Base-by-base conservation (phyloP, 345 rosid species). In the Aquilaria malaccensis region DNA sequence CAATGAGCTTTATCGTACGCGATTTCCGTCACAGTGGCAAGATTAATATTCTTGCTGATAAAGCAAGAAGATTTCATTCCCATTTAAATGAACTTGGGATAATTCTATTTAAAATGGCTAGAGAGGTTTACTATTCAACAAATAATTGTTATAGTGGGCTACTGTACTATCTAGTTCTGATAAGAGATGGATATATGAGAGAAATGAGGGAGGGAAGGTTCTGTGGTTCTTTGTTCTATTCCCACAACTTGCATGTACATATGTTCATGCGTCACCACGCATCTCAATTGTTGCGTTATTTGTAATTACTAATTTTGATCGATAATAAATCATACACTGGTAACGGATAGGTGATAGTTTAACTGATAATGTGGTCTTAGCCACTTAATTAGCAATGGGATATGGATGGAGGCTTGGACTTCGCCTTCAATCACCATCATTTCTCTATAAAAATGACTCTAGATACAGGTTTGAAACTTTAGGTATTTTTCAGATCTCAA, bases 141-240 rank as follows among this genome's bases (percentile, higher is more conserved):
- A 48, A 50, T 33, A 60, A 48, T 13, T 37, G 2, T 1, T 37
- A 9, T 37, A 37, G 43, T 37, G 43, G 43, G 22, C 22, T 37
- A 37, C 43, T 2, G 3, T 37, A 37, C 7, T 22, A 22, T 43
- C 7, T 37, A 37, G 43, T 4, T 37, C 5, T 37, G 43, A 37
- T 37, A 37, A 37, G 43, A 4, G 7, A 5, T 37, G 22, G 43
- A 37, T 37, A 9, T 5, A n/a, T 30, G 58, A 55, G 33, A 52
- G 43, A 37, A 37, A 5, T 37, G 56, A 13, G 57, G 7, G 54
- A n/a, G 47, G 51, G 60, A 61, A 56, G 64, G 61, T 68, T 57
- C 70, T 43, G 32, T 62, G 61, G 57, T 64, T 62, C 52, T 69
- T 65, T 63, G 31, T 37, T 13, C 33, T 32, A 52, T 11, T 30